phyloP scores from a whole-genome alignment of 129 eudicot genomes.

The carrot (Daucus carota) region DH1_v3.0 NC_030382.2:51276501-51277000 shows the following conservation, averaged over 20 bases:
- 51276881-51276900: conserved; percentile 5
- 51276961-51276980: background rate
- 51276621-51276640: background rate
- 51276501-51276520: background rate
- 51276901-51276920: background rate
- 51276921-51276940: background rate
- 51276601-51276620: too few relatives aligned
- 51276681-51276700: background rate
- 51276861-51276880: background rate
- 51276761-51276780: background rate
- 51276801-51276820: background rate
- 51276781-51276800: conserved; percentile 14
- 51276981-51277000: background rate
- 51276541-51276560: background rate
- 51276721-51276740: background rate
- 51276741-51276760: background rate
- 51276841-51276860: background rate
- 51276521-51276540: too few relatives aligned
- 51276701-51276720: background rate
- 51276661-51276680: background rate
- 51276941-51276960: background rate
- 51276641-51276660: background rate
- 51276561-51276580: background rate
- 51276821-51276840: background rate
- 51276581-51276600: too few relatives aligned